phyloP scores from a whole-genome alignment of 768 basidiomycete species.

The Naematelia aurantialba region DNA sequence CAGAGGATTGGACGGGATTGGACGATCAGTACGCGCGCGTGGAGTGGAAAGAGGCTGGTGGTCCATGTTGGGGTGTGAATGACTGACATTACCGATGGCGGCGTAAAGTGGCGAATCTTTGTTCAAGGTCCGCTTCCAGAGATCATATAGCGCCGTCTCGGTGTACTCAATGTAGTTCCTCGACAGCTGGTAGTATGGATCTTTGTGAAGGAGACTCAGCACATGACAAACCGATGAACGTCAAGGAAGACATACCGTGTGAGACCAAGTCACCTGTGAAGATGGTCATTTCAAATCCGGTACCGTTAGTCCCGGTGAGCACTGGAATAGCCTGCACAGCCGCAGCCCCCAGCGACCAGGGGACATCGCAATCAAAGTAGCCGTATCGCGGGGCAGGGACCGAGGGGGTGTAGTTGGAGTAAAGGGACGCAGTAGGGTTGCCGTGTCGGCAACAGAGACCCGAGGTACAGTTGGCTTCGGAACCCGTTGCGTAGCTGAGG shows the following conservation, averaged over 20 bases:
- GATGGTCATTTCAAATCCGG: conserved; percentile 63
- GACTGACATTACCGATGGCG: conserved; percentile 60
- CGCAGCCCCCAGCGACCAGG: conserved; percentile 60
- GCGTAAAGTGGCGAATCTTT: conserved; percentile 67
- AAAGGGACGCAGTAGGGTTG: conserved; percentile 50
- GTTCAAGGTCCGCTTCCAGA: conserved; percentile 62
- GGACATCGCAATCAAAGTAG: conserved; percentile 64
- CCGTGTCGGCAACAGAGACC: conserved; percentile 65
- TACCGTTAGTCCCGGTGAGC: conserved; percentile 60
- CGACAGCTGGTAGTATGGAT: conserved; percentile 59
- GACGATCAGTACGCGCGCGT: no score
- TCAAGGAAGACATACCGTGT: conserved; percentile 52
- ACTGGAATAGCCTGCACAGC: conserved; percentile 66
- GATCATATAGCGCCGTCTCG: conserved; percentile 58
- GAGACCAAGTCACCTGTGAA: conserved; percentile 73
- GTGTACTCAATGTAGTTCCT: conserved; percentile 10
- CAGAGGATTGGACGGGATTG: background rate
- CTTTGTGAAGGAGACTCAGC: no score
- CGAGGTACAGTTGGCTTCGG: conserved; percentile 69
- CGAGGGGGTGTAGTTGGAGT: conserved; percentile 55
- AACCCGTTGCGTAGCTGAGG: conserved; percentile 58
- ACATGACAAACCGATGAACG: no score
- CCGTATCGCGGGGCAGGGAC: conserved; percentile 68
- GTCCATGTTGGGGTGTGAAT: background rate
- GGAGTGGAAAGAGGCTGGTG: no score